Conservation (phyloP, 352 stramenopile species). For the Aphanomyces euteiches region DNA sequence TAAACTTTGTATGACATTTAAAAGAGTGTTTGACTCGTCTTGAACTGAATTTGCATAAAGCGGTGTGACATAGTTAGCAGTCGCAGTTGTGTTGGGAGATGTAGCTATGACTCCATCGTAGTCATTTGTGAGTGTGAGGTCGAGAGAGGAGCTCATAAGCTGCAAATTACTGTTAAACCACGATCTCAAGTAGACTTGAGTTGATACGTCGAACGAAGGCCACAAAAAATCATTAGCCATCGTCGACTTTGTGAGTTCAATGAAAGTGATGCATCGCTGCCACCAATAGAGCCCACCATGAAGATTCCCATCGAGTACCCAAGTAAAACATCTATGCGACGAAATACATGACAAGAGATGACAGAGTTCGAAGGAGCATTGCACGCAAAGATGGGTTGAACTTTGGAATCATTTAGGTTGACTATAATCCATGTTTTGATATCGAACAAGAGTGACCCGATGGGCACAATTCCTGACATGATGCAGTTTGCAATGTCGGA, state of each 20-base stretch:
- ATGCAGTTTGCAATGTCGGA: not conserved
- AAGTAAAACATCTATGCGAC: too few relatives aligned
- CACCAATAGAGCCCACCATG: too few relatives aligned
- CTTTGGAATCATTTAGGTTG: not conserved
- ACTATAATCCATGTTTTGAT: constrained; percentile 7
- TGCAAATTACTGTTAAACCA: constrained; percentile 14
- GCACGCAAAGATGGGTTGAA: not conserved
- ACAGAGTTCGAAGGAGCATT: not conserved
- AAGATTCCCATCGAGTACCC: too few relatives aligned
- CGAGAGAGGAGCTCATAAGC: not conserved
- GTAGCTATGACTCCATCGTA: constrained; percentile 6
- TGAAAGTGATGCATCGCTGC: too few relatives aligned
- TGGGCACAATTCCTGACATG: not conserved
- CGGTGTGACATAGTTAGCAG: not conserved
- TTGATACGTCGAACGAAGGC: not conserved
- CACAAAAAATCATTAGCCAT: constrained; percentile 13
- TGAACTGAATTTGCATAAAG: constrained; percentile 13
- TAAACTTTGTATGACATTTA: constrained; percentile 9
- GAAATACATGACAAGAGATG: too few relatives aligned
- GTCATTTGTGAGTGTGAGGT: not conserved
- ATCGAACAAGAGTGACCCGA: not conserved
- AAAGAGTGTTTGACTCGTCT: constrained; percentile 14
- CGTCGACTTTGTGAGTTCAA: too few relatives aligned
- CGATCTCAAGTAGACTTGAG: not conserved
- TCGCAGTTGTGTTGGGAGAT: not conserved